Evolutionary conservation across 495 filamentous ascomycete species (phyloP).

Genomic region (Penicillium antarcticum): DNA sequence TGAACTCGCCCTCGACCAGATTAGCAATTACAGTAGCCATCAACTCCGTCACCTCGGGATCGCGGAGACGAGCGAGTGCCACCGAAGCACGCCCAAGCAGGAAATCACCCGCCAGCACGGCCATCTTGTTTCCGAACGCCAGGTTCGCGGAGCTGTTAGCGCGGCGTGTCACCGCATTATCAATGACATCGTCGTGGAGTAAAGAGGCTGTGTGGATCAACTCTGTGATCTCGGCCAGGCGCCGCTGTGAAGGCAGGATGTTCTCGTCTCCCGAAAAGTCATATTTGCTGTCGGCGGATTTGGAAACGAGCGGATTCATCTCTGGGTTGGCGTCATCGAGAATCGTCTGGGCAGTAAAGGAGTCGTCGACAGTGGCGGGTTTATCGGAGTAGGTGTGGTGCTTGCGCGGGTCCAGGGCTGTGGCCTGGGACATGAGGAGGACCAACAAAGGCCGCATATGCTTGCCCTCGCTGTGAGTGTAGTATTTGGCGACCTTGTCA

Average conservation of each 20-base stretch:
- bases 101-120: slow-evolving; percentile 93
- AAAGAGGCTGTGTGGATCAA: slow-evolving; percentile 95
- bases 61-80: slow-evolving; percentile 81
- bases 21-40: slow-evolving; percentile 96
- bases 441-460: slow-evolving; percentile 93
- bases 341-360: slow-evolving; percentile 71
- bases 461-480: slow-evolving; percentile 94
- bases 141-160: slow-evolving; percentile 84
- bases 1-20: slow-evolving; percentile 96
- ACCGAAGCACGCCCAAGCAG: slow-evolving; percentile 90
- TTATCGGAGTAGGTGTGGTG: slow-evolving; percentile 32
- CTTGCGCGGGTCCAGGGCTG: slow-evolving; percentile 70
- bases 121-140: slow-evolving; percentile 98
- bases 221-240: slow-evolving; percentile 94
- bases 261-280: slow-evolving; percentile 55
- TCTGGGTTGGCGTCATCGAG: slow-evolving; percentile 82
- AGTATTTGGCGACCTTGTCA: slow-evolving; percentile 96
- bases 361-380: slow-evolving; percentile 59
- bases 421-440: slow-evolving; percentile 92
- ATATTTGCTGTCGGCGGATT: slow-evolving; percentile 48
- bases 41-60: slow-evolving; percentile 92
- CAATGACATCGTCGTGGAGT: slow-evolving; percentile 97
- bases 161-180: slow-evolving; percentile 79
- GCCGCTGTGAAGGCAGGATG: slow-evolving; percentile 87
- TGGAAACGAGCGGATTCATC: slow-evolving; percentile 48